phyloP scores from a whole-genome alignment of 345 rosid species.

The Reutealis trisperma region DNA sequence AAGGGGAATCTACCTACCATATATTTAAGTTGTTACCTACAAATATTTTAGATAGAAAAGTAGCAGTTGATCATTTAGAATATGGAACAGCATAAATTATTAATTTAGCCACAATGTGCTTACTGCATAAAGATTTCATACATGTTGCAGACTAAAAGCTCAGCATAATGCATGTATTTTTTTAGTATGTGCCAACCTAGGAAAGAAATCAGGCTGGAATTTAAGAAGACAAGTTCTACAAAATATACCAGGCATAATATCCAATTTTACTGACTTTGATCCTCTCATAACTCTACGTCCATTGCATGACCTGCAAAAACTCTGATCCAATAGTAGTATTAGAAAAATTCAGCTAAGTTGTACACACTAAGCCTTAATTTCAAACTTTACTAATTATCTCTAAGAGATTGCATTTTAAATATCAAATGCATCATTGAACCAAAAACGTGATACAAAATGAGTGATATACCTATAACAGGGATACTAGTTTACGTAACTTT shows the following conservation, averaged over 20 bases:
- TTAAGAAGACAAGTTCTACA: background rate
- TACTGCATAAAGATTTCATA: background rate
- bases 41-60: background rate
- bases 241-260: conserved; percentile 71
- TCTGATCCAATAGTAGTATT: conserved; percentile 46
- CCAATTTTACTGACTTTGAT: conserved; percentile 78
- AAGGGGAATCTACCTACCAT: background rate
- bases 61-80: background rate
- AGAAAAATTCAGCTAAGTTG: background rate
- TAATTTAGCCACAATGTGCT: background rate
- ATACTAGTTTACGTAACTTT: background rate
- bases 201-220: conserved; percentile 1
- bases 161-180: background rate
- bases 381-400: background rate
- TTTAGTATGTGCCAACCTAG: background rate
- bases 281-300: conserved; percentile 81
- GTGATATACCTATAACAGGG: background rate
- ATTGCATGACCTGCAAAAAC: conserved; percentile 83
- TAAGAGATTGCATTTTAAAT: background rate
- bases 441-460: background rate
- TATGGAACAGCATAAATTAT: background rate
- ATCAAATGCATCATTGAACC: background rate
- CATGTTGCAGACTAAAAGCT: background rate
- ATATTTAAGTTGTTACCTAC: background rate
- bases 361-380: background rate